Conservation (phyloP, 768 basidiomycete species). For the Tricholoma sp. region DNA sequence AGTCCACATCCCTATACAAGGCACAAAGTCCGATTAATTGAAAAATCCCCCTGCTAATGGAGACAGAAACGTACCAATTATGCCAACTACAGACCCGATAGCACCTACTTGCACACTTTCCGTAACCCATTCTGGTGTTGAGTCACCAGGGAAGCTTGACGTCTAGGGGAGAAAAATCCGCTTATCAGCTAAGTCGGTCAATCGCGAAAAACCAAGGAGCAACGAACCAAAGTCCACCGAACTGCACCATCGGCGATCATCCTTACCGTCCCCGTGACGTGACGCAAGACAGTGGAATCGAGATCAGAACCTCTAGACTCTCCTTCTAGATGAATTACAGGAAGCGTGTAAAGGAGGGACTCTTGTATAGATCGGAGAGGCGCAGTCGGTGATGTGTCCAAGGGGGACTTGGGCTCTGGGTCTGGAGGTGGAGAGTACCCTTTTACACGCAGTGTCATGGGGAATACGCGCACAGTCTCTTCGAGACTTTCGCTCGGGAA, state of each 20-base stretch:
- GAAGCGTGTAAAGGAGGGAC: slow-evolving; percentile 30
- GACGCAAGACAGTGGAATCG: slow-evolving; percentile 25
- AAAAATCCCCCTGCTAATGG: not conserved
- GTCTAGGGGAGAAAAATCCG: slow-evolving; percentile 17
- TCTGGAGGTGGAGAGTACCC: slow-evolving; percentile 29
- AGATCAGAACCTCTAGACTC: slow-evolving; percentile 34
- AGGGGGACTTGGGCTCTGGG: slow-evolving; percentile 16
- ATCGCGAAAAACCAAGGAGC: not conserved
- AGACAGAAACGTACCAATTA: slow-evolving; percentile 34
- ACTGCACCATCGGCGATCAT: slow-evolving; percentile 46
- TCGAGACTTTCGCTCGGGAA: slow-evolving; percentile 19
- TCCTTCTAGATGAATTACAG: slow-evolving; percentile 48
- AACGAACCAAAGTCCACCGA: slow-evolving; percentile 44
- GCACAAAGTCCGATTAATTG: not conserved
- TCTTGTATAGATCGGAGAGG: slow-evolving; percentile 1
- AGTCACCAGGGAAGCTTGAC: slow-evolving; percentile 24
- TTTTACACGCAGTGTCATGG: slow-evolving; percentile 39
- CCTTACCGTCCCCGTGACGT: slow-evolving; percentile 37
- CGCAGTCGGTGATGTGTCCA: not conserved
- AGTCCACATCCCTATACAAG: slow-evolving; percentile 36
- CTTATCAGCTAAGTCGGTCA: not conserved
- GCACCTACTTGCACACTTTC: slow-evolving; percentile 57
- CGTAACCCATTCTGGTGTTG: slow-evolving; percentile 41
- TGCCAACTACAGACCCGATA: slow-evolving; percentile 45
- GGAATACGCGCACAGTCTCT: slow-evolving; percentile 51